Evolutionary conservation across 2,329 filamentous ascomycete genomes (phyloP), one percentile per base, ranked within the genome.

Genomic region (Hirsutella minnesotensis): DNA sequence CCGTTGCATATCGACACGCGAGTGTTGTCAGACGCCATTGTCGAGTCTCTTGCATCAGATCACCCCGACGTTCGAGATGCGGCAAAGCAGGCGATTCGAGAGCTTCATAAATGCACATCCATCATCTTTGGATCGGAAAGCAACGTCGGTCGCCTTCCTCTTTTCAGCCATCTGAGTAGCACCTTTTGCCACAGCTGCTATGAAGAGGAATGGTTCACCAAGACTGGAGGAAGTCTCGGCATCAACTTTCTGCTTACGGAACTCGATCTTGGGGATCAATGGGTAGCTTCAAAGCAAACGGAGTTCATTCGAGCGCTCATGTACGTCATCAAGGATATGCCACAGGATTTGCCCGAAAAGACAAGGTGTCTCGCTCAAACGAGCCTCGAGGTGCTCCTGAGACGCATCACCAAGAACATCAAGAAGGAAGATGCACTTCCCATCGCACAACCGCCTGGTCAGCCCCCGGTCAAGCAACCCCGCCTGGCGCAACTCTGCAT

Each of bases 241-340:
- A 95, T 99, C 54, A 83, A 86, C 55, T 81, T 94, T 44, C 68
- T 98, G 45, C 81, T 90, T 27, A 90, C 86, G 2, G 83, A 90
- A 51, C 69, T 96, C 43, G 81, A 90, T 42, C 72, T 98, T 38
- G 87, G 87, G 35, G 85, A 94, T 54, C 60, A 69, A 1, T 99
- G 92, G 87, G 71, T 98, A 29, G 72, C 78, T 18, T 76, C 81
- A 12, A 84, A 87, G 52, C 88, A 95, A 57, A 77, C 83, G 42
- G 88, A 96, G 45, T 89, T 95, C 52, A 81, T 92, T 45, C 80
- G 86, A 41, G 86, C 89, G n/a, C 70, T 99, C 43, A 82, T 95
- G 65, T 95, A 94, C 62, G 89, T 98, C 49, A 87, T 98, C 67
- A 98, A 98, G 65, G 92, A 98, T 58, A 95, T 95, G 75, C 92